Percentiles rank a stretch among this genome's conserved stretches.
phyloP scores from a whole-genome alignment of 768 basidiomycete genomes.

The Pisolithus sp. region DNA sequence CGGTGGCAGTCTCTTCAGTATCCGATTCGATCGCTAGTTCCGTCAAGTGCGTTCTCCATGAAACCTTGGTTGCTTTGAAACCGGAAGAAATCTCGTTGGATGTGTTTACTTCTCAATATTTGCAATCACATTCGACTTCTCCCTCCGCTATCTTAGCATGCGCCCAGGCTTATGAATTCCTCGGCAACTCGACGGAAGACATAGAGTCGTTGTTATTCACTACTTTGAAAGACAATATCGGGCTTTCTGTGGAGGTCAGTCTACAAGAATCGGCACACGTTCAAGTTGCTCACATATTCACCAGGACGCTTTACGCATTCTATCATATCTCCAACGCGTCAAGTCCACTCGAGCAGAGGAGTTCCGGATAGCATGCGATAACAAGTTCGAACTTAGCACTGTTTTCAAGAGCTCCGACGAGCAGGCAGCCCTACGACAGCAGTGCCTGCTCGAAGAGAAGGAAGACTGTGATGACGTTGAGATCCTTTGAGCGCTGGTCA shows the following conservation, averaged over 20 bases:
- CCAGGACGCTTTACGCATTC: conserved; percentile 47
- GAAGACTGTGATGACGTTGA: conserved; percentile 18
- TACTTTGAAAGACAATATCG: conserved; percentile 36
- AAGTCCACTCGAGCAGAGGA: conserved; percentile 52
- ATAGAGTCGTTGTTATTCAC: conserved; percentile 55
- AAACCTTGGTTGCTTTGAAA: conserved; percentile 44
- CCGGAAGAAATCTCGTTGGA: conserved; percentile 55
- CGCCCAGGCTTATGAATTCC: conserved; percentile 47
- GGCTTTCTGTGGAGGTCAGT: conserved; percentile 45
- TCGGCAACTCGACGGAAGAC: conserved; percentile 49
- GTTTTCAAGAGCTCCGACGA: conserved; percentile 58
- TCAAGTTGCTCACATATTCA: neutral
- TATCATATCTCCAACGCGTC: conserved; percentile 44
- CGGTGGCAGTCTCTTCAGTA: conserved; percentile 37
- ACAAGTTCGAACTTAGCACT: conserved; percentile 54
- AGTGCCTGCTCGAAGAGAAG: conserved; percentile 10
- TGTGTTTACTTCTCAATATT: conserved; percentile 67
- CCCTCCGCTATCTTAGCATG: conserved; percentile 53
- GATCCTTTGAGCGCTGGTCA: conserved; percentile 13
- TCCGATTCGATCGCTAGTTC: conserved; percentile 38
- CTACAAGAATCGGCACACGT: neutral
- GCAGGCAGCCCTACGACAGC: conserved; percentile 33
- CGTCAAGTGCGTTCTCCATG: conserved; percentile 44
- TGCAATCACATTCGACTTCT: conserved; percentile 53
- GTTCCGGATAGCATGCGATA: conserved; percentile 50